Evolutionary conservation across 2,329 filamentous ascomycete genomes (phyloP).

Genomic region (Aspergillus quadricinctus): DNA sequence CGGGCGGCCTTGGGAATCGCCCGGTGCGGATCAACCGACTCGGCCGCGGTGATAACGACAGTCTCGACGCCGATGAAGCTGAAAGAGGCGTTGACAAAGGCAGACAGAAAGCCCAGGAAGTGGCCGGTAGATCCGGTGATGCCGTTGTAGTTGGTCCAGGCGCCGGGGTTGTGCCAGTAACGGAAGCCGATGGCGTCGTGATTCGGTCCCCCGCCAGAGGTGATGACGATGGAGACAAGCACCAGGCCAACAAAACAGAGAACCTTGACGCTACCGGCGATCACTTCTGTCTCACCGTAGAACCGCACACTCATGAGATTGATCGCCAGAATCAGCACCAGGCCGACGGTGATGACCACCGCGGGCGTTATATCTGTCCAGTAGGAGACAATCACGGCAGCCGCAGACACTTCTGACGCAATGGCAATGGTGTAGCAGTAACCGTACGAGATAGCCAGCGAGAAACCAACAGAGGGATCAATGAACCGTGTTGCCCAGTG

Average conservation of each 20-base stretch:
- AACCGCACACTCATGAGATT: conserved; percentile 30
- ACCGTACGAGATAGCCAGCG: conserved; percentile 74
- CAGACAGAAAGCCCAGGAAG: conserved; percentile 34
- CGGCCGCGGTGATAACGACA: conserved; percentile 39
- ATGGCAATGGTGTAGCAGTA: conserved; percentile 77
- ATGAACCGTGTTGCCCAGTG: conserved; percentile 86
- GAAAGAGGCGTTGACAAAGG: conserved; percentile 39
- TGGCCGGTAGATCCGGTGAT: conserved; percentile 30
- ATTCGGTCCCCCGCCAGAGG: conserved; percentile 28
- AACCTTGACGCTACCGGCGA: conserved; percentile 29
- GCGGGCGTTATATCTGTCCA: conserved; percentile 65
- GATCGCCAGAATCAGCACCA: conserved; percentile 27
- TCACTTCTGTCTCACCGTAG: conserved; percentile 31
- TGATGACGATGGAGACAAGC: conserved; percentile 30
- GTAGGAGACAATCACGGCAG: conserved; percentile 77
- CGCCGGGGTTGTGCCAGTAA: conserved; percentile 32
- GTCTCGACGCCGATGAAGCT: conserved; percentile 40
- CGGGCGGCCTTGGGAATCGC: conserved; percentile 40
- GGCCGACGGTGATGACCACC: conserved; percentile 59
- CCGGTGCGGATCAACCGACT: conserved; percentile 36
- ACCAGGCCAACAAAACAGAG: conserved; percentile 29
- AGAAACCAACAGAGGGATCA: conserved; percentile 87
- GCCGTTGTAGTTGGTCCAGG: conserved; percentile 29
- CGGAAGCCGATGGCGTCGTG: conserved; percentile 31
- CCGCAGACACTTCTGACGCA: conserved; percentile 73